A percentile compares a stretch with the other conserved stretches of the same genome.
Conservation (phyloP, 169 alveolate genomes). For the Toxoplasma gondii region DNA sequence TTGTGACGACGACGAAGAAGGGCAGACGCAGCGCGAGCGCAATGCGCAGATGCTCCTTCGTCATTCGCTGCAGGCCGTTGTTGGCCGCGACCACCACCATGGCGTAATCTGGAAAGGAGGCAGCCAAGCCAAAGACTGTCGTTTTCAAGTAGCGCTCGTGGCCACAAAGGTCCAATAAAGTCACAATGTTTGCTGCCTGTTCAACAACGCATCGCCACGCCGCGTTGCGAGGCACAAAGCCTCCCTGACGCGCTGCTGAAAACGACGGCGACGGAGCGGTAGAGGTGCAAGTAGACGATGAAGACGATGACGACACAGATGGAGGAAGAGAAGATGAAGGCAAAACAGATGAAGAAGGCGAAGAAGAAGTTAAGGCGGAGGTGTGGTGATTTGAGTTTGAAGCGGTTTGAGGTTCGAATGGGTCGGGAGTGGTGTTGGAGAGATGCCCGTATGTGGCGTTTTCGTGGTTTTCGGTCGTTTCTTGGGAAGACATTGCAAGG, state of each 20-base stretch:
- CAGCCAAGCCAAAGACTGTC: conserved; percentile 88
- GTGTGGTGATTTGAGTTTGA: too few relatives aligned
- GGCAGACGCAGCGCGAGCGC: conserved; percentile 86
- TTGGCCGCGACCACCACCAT: conserved; percentile 89
- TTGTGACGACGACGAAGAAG: conserved; percentile 85
- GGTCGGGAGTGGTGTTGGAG: too few relatives aligned
- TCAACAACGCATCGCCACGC: conserved; percentile 81
- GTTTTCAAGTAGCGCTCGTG: conserved; percentile 91
- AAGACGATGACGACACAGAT: neutral
- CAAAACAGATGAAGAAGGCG: too few relatives aligned
- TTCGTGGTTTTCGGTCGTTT: too few relatives aligned
- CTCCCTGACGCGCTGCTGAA: neutral
- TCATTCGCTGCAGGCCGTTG: conserved; percentile 90
- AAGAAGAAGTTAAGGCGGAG: too few relatives aligned
- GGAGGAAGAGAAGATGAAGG: too few relatives aligned
- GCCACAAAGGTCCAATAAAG: conserved; percentile 88
- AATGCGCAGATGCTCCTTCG: conserved; percentile 89
- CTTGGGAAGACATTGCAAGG: too few relatives aligned
- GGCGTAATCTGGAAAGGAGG: conserved; percentile 85
- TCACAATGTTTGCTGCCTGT: conserved; percentile 74
- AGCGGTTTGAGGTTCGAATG: too few relatives aligned
- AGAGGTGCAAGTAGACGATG: too few relatives aligned
- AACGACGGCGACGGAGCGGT: neutral
- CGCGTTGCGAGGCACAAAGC: conserved; percentile 77
- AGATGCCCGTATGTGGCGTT: too few relatives aligned